Conservation (phyloP, 257 asterid species). For the Jacaranda copaia region DNA sequence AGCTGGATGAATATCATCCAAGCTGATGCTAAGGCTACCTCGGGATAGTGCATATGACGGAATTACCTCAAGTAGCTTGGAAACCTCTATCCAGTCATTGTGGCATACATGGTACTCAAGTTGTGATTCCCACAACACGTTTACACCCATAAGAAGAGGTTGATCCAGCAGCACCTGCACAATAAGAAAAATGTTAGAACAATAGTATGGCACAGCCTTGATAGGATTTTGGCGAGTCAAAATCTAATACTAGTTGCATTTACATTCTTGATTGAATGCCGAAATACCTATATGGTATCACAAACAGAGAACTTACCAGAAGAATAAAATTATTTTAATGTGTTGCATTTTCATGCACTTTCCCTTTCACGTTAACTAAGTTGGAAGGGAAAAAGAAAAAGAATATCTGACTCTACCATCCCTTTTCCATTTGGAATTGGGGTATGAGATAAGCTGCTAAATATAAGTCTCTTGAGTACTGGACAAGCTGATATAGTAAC, state of each 20-base stretch:
- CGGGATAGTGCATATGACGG: slow-evolving; percentile 77
- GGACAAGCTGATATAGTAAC: neutral
- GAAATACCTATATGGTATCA: slow-evolving; percentile 6
- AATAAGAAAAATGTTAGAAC: slow-evolving; percentile 36
- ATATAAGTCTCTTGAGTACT: neutral
- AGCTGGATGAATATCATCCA: slow-evolving; percentile 62
- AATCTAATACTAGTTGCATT: slow-evolving; percentile 19
- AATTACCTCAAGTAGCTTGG: slow-evolving; percentile 79
- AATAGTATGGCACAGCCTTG: slow-evolving; percentile 20
- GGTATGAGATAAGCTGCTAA: neutral
- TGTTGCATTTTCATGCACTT: slow-evolving; percentile 11
- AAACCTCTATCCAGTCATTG: slow-evolving; percentile 88
- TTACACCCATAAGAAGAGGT: slow-evolving; percentile 91
- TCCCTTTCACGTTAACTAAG: slow-evolving; percentile 14
- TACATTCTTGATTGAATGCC: slow-evolving; percentile 18
- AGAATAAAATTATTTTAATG: slow-evolving; percentile 6
- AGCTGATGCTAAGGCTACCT: slow-evolving; percentile 75
- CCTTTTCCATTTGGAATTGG: slow-evolving; percentile 2
- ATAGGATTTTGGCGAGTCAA: slow-evolving; percentile 27
- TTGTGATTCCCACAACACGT: slow-evolving; percentile 96
- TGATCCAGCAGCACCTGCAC: slow-evolving; percentile 92
- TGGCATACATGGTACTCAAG: slow-evolving; percentile 90
- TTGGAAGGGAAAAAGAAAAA: slow-evolving; percentile 22
- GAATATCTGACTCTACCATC: neutral
- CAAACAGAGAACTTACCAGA: slow-evolving; percentile 20